Evolutionary conservation across 1,284 basidiomycete species (phyloP).

Genomic region (Rhodofomes roseus): DNA sequence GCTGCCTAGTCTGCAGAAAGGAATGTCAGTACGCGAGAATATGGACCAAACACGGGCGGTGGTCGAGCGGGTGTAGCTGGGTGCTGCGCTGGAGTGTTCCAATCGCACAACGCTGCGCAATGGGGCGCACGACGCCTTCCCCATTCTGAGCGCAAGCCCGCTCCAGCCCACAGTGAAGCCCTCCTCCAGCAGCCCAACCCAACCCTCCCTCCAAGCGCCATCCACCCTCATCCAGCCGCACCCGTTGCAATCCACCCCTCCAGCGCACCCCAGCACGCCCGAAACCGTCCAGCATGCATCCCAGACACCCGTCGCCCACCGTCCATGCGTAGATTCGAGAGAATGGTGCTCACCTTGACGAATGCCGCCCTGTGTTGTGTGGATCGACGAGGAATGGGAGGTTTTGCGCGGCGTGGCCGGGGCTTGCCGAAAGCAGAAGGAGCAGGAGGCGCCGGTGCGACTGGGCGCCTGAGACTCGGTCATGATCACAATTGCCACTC

Average conservation of each 20-base stretch:
- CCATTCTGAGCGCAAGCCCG: background rate
- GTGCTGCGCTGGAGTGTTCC: no score
- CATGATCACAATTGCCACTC: no score
- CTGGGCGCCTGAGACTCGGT: background rate
- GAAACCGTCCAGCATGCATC: background rate
- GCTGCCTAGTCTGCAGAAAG: constrained; percentile 11
- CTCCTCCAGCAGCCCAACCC: background rate
- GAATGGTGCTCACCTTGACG: constrained; percentile 12
- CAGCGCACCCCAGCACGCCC: background rate
- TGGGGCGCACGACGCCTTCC: background rate
- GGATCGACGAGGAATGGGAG: constrained; percentile 6
- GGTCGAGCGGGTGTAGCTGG: background rate
- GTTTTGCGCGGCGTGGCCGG: constrained; percentile 5
- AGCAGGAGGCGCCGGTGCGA: background rate
- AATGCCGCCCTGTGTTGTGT: constrained; percentile 9
- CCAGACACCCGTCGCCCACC: background rate
- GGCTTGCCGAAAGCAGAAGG: constrained; percentile 10
- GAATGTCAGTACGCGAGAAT: background rate
- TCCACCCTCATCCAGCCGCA: background rate
- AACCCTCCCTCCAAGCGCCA: background rate
- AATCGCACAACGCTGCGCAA: background rate
- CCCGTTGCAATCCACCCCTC: constrained; percentile 4
- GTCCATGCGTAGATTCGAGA: background rate
- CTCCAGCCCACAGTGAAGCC: no score
- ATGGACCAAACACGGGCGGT: background rate